These are phyloP conservation scores for Haplosporangium gracile DNA, from an alignment of 192 early-diverging fungal genomes.

Conservation along the genomic window DNA sequence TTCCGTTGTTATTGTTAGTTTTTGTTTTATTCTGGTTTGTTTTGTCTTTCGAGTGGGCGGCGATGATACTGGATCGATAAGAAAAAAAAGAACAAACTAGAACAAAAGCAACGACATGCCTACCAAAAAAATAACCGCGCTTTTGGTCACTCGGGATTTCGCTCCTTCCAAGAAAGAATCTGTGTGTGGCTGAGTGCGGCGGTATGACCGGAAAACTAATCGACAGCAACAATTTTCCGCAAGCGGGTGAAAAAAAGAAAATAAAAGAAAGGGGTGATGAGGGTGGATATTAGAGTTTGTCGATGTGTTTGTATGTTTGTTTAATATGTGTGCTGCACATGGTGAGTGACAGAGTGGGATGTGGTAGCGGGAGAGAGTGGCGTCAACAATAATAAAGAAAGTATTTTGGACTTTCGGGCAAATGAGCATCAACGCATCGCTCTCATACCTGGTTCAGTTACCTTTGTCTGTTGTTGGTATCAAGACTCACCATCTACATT, in stretches of 20 bases:
- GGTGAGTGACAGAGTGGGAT: no score
- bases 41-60: background rate
- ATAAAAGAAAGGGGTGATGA: background rate
- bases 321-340: background rate
- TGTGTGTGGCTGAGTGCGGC: background rate
- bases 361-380: background rate
- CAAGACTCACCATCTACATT: no score
- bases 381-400: background rate
- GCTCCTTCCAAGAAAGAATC: background rate
- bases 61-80: background rate
- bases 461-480: no score
- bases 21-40: background rate
- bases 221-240: no score
- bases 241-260: background rate
- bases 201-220: background rate
- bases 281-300: background rate
- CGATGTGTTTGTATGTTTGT: background rate
- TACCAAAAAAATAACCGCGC: background rate
- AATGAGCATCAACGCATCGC: background rate
- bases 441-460: no score
- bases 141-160: background rate
- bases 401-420: conserved; percentile 1
- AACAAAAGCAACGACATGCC: background rate
- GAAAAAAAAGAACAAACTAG: background rate
- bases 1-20: no score